Base-by-base conservation (phyloP, 1,284 basidiomycete genomes). In the Ceratobasidium sp. region DNA sequence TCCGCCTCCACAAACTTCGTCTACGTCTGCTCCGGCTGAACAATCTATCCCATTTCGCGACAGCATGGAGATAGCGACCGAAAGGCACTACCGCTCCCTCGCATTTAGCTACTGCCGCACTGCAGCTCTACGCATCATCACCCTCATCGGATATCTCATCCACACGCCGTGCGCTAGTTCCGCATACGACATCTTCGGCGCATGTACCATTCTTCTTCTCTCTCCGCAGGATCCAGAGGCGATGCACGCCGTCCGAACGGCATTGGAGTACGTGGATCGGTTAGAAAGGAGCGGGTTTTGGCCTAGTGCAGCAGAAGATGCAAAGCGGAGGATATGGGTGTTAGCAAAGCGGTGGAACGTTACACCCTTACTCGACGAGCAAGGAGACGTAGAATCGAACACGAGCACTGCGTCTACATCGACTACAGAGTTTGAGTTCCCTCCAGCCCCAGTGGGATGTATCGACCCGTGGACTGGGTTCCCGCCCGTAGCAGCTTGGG, bases 301-400 rank as follows among this genome's bases (percentile, higher is more conserved):
- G 53, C 53, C 31, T 8, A 54, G 48, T 9, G 33, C 66, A 11
- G 66, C 66, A 27, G 66, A 69, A 36, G 66, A 69, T 48, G n/a
- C 51, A 6, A 54, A 44, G 19, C 31, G 41, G 24, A 56, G 66
- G 27, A 69, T 69, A 44, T 48, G 51, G 53, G 53, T 24, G 6
- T 48, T 69, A 54, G 66, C 66, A 29, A 53, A 56, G 36, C 56
- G 53, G 22, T 69, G 53, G 66, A 57, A 69, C 66, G 66, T 57
- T 6, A 31, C 15, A 47, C 24, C 53, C 15, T 44, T 69, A 7
- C n/a, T 53, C 7, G 51, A 45, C 22, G 53, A 44, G n/a, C n/a
- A n/a, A n/a, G n/a, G n/a, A n/a, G n/a, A n/a, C n/a, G n/a, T n/a
- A n/a, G n/a, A n/a, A n/a, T n/a, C n/a, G n/a, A n/a, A n/a, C n/a